Base-by-base conservation (phyloP, 2,329 filamentous ascomycete species). In the Paecilomyces niveus region DNA sequence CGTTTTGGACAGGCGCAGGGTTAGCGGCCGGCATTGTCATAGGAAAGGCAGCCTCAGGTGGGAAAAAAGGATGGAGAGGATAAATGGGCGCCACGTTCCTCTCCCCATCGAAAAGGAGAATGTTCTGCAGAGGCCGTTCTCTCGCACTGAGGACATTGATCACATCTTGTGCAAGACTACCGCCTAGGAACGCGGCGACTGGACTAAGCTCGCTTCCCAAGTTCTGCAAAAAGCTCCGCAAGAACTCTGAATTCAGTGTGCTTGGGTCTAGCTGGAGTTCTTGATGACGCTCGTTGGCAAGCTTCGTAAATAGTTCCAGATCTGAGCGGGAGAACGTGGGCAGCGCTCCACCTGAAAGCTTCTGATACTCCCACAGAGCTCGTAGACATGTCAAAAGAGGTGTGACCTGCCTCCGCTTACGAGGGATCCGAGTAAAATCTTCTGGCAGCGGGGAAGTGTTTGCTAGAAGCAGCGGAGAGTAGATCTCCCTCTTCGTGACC, bases 91-190 rank as follows among this genome's bases (percentile, higher is more conserved):
- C 90, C 63, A 89, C 84, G 74, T 90, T 89, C 53, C 82, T 83
- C 65, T 90, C 89, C 13, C 92, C 92, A 72, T 97, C 92, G 68
- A 97, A 96, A 21, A 97, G 80, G 54, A 96, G 83, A 72, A 96
- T 85, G 73, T 99, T 99, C 77, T 99, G 94, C 50, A 99, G 89
- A 0, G 94, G 94, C 74, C 97, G 94, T 76, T 97, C 92, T 49
- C 89, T 86, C 71, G 89, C 86, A 54, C 92, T 91, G 5, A 97
- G 83, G 32, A 97, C 92, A 68, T 97, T 97, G 76, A 99, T 97
- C 55, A 96, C 92, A 71, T 99, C 94, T 76, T 99, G 94, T 0
- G 93, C 91, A 15, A 99, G 82, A 72, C 92, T 86, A 9, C 92
- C 94, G 54, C 94, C 94, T 10, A 99, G 80, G 59, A 96, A 90